A percentile compares a stretch with the other conserved stretches of the same genome.
phyloP scores from a whole-genome alignment of 768 basidiomycete species.

The Pleurotus tuber-regium region DNA sequence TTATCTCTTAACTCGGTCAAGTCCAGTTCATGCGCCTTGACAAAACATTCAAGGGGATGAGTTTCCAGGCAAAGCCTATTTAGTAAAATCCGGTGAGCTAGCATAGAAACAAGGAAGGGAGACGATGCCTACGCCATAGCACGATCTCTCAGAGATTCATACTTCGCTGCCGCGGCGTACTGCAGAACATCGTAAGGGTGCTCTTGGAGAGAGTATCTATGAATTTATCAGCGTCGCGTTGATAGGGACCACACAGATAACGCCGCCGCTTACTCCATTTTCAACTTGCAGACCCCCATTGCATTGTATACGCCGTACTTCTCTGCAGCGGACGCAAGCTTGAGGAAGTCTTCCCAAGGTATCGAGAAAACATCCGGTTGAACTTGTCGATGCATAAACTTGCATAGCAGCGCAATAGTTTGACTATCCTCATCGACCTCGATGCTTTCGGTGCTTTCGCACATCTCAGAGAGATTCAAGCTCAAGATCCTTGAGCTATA shows the following conservation, averaged over 20 bases:
- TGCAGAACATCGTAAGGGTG: neutral
- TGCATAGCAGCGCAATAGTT: neutral
- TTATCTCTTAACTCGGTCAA: neutral
- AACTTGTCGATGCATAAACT: neutral
- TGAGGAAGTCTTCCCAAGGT: neutral
- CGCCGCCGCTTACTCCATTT: neutral
- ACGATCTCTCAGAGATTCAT: neutral
- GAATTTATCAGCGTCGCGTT: neutral
- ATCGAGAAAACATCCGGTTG: neutral
- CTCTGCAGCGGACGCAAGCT: neutral
- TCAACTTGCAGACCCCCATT: neutral
- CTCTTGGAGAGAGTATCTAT: neutral
- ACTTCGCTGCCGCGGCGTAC: neutral
- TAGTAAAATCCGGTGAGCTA: neutral
- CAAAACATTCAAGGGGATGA: conserved; percentile 2
- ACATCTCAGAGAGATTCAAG: neutral
- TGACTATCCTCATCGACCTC: neutral
- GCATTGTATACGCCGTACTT: neutral
- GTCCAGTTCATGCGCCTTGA: neutral
- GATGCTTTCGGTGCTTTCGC: neutral
- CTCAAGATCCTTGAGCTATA: conserved; percentile 4
- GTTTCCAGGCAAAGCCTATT: conserved; percentile 1
- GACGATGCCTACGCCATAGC: neutral
- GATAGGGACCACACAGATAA: neutral
- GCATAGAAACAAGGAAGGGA: neutral